phyloP scores from a whole-genome alignment of 106 monocot species.

The Xerophyta viscosa region DNA sequence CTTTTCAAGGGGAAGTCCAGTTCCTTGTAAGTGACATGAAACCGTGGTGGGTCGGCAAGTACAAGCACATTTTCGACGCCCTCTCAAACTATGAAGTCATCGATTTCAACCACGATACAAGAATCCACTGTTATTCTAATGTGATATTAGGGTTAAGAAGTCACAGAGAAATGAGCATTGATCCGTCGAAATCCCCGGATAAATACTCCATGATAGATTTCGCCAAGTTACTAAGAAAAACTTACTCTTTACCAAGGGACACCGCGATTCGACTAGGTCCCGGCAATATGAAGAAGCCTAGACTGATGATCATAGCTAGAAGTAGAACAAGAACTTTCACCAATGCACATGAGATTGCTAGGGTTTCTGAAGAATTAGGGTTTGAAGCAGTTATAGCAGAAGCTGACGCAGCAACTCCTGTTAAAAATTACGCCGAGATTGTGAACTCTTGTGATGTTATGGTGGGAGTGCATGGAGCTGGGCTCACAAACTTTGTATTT shows the following conservation, averaged over 20 bases:
- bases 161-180: slow-evolving; percentile 34
- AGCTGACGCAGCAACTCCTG: slow-evolving; percentile 3
- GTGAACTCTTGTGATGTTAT: slow-evolving; percentile 79
- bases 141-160: slow-evolving; percentile 27
- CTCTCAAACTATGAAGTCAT: slow-evolving; percentile 35
- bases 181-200: slow-evolving; percentile 11
- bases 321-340: slow-evolving; percentile 26
- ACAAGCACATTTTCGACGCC: slow-evolving; percentile 3
- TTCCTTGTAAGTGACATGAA: slow-evolving; percentile 33
- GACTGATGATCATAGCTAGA: slow-evolving; percentile 52
- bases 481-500: slow-evolving; percentile 63
- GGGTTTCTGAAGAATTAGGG: slow-evolving; percentile 23
- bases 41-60: slow-evolving; percentile 41
- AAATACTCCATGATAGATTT: slow-evolving; percentile 46
- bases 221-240: slow-evolving; percentile 31
- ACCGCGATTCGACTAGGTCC: slow-evolving; percentile 4
- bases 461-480: slow-evolving; percentile 78
- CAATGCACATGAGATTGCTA: slow-evolving; percentile 30
- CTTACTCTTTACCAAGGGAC: slow-evolving; percentile 20
- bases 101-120: slow-evolving; percentile 20
- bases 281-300: slow-evolving; percentile 18
- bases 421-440: slow-evolving; percentile 25
- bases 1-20: slow-evolving; percentile 42
- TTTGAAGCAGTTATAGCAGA: slow-evolving; percentile 37
- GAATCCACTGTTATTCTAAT: slow-evolving; percentile 31